phyloP scores from a whole-genome alignment of 2,329 filamentous ascomycete genomes.

The Stemphylium beticola region DNA sequence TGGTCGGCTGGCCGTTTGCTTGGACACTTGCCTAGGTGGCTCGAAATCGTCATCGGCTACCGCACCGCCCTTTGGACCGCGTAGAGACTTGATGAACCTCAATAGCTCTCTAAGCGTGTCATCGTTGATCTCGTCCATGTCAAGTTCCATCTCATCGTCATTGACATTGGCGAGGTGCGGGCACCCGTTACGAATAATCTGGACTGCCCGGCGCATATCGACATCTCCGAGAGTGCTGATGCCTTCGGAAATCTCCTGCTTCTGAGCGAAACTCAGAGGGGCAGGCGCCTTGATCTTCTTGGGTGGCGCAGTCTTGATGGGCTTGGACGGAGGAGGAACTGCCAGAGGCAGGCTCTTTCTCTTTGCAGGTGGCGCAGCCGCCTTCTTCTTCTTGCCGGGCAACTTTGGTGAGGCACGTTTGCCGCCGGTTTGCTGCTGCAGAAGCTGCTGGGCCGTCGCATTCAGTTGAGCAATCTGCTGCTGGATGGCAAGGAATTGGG shows the following conservation, averaged over 20 bases:
- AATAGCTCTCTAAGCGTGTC: conserved; percentile 63
- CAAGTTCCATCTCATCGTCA: conserved; percentile 68
- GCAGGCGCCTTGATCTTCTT: conserved; percentile 62
- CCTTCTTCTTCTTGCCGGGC: conserved; percentile 55
- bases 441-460: conserved; percentile 64
- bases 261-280: conserved; percentile 78
- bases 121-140: conserved; percentile 65
- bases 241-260: conserved; percentile 86
- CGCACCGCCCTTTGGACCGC: conserved; percentile 44
- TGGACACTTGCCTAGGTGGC: conserved; percentile 48
- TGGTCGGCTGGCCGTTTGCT: conserved; percentile 57
- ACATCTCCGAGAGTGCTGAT: conserved; percentile 80
- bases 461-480: conserved; percentile 74
- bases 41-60: conserved; percentile 58
- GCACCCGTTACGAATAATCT: conserved; percentile 87
- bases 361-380: conserved; percentile 25
- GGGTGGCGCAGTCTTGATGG: conserved; percentile 51
- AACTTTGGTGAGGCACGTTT: conserved; percentile 64
- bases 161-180: conserved; percentile 66
- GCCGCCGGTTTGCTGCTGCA: conserved; percentile 39
- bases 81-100: conserved; percentile 57
- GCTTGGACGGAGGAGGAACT: conserved; percentile 39
- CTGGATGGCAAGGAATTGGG: conserved; percentile 59
- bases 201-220: conserved; percentile 81
- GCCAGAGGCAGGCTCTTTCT: conserved; percentile 37